A percentile compares a stretch with the other conserved stretches of the same genome.
Evolutionary conservation across 2,329 filamentous ascomycete genomes (phyloP).

Genomic region (Lasiodiplodia citricola): DNA sequence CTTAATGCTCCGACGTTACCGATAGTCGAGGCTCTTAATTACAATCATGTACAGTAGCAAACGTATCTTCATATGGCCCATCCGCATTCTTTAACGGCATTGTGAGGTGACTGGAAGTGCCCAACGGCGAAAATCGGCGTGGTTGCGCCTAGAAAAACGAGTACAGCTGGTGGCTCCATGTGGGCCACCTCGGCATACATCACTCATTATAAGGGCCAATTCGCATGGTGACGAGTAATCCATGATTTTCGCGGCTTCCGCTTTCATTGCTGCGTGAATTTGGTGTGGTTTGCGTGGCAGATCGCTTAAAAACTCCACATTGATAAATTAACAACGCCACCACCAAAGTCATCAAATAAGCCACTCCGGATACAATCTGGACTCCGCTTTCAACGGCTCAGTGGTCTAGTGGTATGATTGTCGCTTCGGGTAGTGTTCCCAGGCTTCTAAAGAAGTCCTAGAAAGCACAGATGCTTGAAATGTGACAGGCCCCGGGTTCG

Average conservation of each 20-base stretch:
- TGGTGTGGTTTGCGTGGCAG: neutral
- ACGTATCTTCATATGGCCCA: neutral
- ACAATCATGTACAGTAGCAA: neutral
- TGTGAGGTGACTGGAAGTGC: neutral
- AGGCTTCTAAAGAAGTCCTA: neutral
- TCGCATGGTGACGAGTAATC: neutral
- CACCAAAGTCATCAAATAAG: neutral
- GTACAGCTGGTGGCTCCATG: neutral
- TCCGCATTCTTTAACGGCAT: neutral
- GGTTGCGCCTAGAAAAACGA: neutral
- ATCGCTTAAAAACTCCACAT: neutral
- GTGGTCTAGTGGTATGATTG: slow-evolving; percentile 29
- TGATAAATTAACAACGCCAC: neutral
- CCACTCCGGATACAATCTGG: neutral
- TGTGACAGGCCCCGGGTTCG: slow-evolving; percentile 16
- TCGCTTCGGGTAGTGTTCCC: slow-evolving; percentile 18
- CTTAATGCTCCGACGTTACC: neutral
- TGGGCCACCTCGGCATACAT: neutral
- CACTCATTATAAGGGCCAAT: neutral
- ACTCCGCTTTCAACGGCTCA: slow-evolving; percentile 6
- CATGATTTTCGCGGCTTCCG: neutral
- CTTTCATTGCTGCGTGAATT: neutral
- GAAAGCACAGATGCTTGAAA: neutral
- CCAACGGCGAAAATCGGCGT: neutral
- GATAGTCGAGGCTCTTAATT: neutral